Base-by-base conservation (phyloP, 192 early-diverging fungal species). In the Linnemannia zychae region DNA sequence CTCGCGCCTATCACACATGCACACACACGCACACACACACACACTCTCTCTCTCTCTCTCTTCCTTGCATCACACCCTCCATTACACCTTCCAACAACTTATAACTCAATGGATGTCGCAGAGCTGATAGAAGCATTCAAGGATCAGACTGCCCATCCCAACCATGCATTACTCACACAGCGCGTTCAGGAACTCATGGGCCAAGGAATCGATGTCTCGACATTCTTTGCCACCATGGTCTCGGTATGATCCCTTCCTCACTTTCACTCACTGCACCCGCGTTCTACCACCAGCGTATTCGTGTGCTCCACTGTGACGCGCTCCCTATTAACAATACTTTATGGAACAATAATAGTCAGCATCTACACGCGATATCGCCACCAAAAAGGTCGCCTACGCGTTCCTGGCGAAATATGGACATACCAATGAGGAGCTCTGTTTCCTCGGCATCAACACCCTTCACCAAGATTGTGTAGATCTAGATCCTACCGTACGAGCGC, bases 391-490 rank as follows among this genome's bases (percentile, higher is more conserved):
- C 31, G 69, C 78, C 0, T 88, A 83, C 36, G 75, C 78, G 17
- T 88, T 86, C 53, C 68, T 88, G 33, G 49, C 77, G 16, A 72
- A 48, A 33, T 82, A 88, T 7, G 88, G 84, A n/a, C 49, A 52
- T 37, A 52, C 69, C 18, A 86, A 88, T 48, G 75, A 79, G 24
- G 88, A 88, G 33, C 69, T 88, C 2, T 79, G 75, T 36, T 79
- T 88, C 71, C 50, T 88, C 18, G 72, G 84, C 50, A 80, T 88
- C 49, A 88, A 88, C 47, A 88, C 88, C 9, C 70, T 88, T 15
- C 83, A 79, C 49, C 80, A 88, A 48, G 88, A 88, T 47, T 86
- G 84, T 44, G 67, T 75, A 4, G 81, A 88, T 67, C 75, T 74
- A 5, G 81, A 88, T 69, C 77, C 80, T 2, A 77, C 86, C 34